Base-by-base conservation (phyloP, 371 early-diverging fungal genomes). In the Chytridium lagenaria region DNA sequence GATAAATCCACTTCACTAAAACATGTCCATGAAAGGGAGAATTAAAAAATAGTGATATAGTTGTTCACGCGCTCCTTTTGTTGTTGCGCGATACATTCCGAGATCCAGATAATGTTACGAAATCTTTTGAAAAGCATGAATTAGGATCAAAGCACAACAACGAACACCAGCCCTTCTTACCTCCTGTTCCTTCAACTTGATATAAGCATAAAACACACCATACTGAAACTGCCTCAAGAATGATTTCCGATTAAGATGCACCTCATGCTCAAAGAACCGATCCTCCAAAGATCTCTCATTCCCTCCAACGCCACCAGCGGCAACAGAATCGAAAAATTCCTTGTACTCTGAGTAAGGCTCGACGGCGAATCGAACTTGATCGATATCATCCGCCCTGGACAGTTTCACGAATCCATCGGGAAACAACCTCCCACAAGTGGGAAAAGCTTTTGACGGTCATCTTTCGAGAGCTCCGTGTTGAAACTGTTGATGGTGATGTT, bases 161-260 rank as follows among this genome's bases (percentile, higher is more conserved):
- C 0, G 30, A 44, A 23, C 10, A 22, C 12, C 12, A 15, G 34
- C 2, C 12, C 33, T 22, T 31, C 22, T 23, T 33, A 70, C 75
- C 75, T 99, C 99, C 80, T 99, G 98, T 80, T 99, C 99, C 89
- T 98, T 98, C 68, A 99, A 87, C 82, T 94, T 95, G 68, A 99
- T 85, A 88, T 93, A 99, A 22, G 96, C 86, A 83, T 96, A 99
- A 74, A 97, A 99, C n/a, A 95, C 89, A 51, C 94, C 96, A 80
- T 89, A 98, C 79, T 97, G 95, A 86, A 97, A 98, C 83, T 99
- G 98, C 81, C 95, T 95, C 77, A 92, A 88, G 83, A 97, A 98
- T n/a, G 95, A 84, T 59, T 89, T 87, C 81, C 93, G 92, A 91
- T 97, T 96, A 73, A 96, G 88, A 68, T 92, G 87, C 34, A 96